Conservation (phyloP, 1,284 basidiomycete genomes). For the Marasmius tenuissimus region DNA sequence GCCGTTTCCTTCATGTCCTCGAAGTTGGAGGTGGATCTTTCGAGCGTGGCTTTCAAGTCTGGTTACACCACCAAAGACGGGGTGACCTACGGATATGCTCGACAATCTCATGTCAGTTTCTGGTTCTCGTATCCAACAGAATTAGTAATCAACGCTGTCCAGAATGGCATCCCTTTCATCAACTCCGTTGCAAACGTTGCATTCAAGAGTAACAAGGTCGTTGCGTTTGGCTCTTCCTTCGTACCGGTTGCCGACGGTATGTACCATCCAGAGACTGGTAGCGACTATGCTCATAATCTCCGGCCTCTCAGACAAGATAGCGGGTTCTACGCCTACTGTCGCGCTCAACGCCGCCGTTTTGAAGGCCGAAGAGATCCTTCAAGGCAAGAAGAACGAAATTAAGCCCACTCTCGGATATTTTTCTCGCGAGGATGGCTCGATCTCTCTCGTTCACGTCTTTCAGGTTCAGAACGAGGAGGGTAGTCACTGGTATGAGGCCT, state of each 20-base stretch:
- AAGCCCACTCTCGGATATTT: conserved; percentile 47
- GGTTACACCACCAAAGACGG: neutral
- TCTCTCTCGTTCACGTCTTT: conserved; percentile 53
- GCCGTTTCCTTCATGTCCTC: neutral
- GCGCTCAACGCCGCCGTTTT: conserved; percentile 29
- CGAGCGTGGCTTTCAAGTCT: neutral
- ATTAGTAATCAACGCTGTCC: no score
- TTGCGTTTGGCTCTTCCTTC: conserved; percentile 38
- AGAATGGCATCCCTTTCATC: conserved; percentile 36
- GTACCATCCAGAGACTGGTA: no score
- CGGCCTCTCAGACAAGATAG: conserved; percentile 37
- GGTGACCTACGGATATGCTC: neutral
- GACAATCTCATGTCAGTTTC: neutral
- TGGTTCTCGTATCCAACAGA: no score
- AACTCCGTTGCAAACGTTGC: conserved; percentile 41
- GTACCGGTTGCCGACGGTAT: conserved; percentile 33
- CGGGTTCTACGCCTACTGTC: conserved; percentile 37
- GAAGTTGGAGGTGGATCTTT: neutral
- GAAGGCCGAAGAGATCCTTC: conserved; percentile 41
- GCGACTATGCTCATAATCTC: no score
- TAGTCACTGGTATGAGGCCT: conserved; percentile 64
- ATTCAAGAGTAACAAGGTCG: conserved; percentile 27
- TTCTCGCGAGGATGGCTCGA: conserved; percentile 43
- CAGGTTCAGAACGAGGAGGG: conserved; percentile 54
- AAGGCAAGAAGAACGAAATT: conserved; percentile 41